Percentiles rank a stretch among this genome's conserved stretches.
phyloP scores from a whole-genome alignment of 2,329 filamentous ascomycete species.

The Fusarium sp. region DNA sequence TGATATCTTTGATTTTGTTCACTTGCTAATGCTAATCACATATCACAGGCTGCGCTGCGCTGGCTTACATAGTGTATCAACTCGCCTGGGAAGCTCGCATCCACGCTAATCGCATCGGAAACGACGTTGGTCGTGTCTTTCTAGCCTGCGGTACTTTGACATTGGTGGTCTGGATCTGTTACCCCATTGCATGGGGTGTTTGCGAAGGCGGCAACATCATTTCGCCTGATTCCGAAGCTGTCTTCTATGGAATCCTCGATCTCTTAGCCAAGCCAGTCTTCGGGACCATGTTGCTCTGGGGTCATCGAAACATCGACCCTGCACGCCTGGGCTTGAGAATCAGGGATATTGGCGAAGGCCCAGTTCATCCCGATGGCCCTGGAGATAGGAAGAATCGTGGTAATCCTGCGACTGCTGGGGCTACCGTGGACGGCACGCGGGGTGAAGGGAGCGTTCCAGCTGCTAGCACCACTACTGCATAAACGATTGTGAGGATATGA shows the following conservation, averaged over 20 bases:
- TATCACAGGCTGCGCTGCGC: conserved; percentile 57
- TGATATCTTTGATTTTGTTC: not conserved
- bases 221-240: conserved; percentile 75
- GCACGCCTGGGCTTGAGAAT: conserved; percentile 67
- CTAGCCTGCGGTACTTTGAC: conserved; percentile 71
- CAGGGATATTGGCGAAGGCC: conserved; percentile 40
- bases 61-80: conserved; percentile 61
- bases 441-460: not conserved
- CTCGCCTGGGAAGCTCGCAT: conserved; percentile 59
- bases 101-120: conserved; percentile 69
- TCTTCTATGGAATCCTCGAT: conserved; percentile 80
- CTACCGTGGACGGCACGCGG: not conserved
- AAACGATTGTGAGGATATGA: too few relatives aligned
- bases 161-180: conserved; percentile 69
- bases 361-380: conserved; percentile 19
- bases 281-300: conserved; percentile 72
- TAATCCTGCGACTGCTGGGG: not conserved
- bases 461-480: conserved; percentile 8
- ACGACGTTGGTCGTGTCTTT: conserved; percentile 68
- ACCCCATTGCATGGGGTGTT: conserved; percentile 69
- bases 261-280: conserved; percentile 77
- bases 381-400: not conserved
- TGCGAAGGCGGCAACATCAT: conserved; percentile 68
- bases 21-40: not conserved
- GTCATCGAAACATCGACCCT: conserved; percentile 75